Base-by-base conservation (phyloP, 306 rosid species). In the Carpinus fangiana region DNA sequence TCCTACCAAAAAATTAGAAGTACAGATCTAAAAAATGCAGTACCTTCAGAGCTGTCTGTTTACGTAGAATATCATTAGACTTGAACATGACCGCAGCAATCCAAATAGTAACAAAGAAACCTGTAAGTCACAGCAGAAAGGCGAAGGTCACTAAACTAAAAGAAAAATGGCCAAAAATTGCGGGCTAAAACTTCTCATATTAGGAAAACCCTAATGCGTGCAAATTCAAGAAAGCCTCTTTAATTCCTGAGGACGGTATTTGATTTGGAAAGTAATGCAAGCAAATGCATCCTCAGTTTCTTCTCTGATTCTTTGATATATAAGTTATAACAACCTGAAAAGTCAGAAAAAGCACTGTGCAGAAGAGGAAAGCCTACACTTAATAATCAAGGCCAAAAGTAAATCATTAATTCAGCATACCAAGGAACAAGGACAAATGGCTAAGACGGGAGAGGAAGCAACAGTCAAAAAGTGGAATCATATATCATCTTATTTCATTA, bases 21-120 rank as follows among this genome's bases (percentile, higher is more conserved):
- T 4, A 70, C 13, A 68, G 18, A 68, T 67, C 21, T 34, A 70
- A 34, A 48, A 77, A 72, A 12, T 28, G 31, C 16, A 48, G 36
- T 31, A 93, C 97, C 94, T 90, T 93, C 73, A 93, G 79, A 51
- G 97, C 96, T 61, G 98, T 93, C 84, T 95, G 98, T 76, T 90
- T 95, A 78, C 91, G 81, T 53, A 95, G 83, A 50, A 95, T 90
- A 81, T 95, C 99, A 81, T 95, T 95, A 0, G 99, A 95, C 88
- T 95, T 95, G 81, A 90, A 95, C 90, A 95, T 92, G 46, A 95
- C 87, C 36, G 90, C 97, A 48, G 96, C 93, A 79, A 93, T 91
- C 98, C 99, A 95, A 76, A 93, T 88, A 12, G 98, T 87, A 52
- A 88, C 89, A 36, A 89, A 90, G 71, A 90, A 88, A 36, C 94